Percentiles rank a stretch among this genome's conserved stretches.
Evolutionary conservation across 805 yeast genomes (phyloP).

Genomic region (Cephaloascus albidus): DNA sequence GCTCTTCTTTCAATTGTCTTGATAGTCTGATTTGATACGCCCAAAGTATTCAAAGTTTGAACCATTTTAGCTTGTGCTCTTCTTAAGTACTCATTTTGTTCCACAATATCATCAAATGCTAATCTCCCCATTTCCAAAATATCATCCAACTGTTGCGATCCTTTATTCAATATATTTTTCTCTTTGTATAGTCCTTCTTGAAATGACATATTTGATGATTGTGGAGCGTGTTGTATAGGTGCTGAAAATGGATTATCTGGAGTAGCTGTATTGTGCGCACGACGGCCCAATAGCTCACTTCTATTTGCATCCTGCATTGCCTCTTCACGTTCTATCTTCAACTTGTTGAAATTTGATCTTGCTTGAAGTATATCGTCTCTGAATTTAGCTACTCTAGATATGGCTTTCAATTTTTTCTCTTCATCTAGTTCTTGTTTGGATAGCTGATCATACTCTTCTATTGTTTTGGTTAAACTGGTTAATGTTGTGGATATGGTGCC

Average conservation of each 20-base stretch:
- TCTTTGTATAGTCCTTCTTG: constrained; percentile 68
- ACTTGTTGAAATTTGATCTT: constrained; percentile 38
- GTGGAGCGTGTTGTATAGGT: constrained; percentile 9
- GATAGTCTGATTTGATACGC: constrained; percentile 81
- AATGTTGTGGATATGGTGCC: constrained; percentile 76
- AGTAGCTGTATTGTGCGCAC: constrained; percentile 18
- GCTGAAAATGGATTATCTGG: constrained; percentile 43
- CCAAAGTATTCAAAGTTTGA: constrained; percentile 67
- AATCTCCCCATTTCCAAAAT: constrained; percentile 83
- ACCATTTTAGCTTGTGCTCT: constrained; percentile 56
- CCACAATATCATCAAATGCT: constrained; percentile 78
- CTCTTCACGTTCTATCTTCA: constrained; percentile 49
- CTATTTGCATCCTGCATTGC: constrained; percentile 34
- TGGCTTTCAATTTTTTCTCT: constrained; percentile 46
- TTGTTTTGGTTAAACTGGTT: constrained; percentile 64
- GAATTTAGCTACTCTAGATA: constrained; percentile 53
- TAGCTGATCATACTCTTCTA: constrained; percentile 56
- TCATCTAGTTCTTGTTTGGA: constrained; percentile 49
- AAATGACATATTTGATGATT: constrained; percentile 22
- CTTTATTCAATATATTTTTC: constrained; percentile 49
- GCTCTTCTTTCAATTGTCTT: constrained; percentile 73
- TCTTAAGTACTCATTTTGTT: constrained; percentile 67
- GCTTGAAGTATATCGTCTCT: constrained; percentile 36
- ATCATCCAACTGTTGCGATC: constrained; percentile 79
- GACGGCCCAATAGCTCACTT: constrained; percentile 47